phyloP scores from a whole-genome alignment of 2,329 filamentous ascomycete genomes.

The Stagonosporopsis cucurbitacearum region DNA sequence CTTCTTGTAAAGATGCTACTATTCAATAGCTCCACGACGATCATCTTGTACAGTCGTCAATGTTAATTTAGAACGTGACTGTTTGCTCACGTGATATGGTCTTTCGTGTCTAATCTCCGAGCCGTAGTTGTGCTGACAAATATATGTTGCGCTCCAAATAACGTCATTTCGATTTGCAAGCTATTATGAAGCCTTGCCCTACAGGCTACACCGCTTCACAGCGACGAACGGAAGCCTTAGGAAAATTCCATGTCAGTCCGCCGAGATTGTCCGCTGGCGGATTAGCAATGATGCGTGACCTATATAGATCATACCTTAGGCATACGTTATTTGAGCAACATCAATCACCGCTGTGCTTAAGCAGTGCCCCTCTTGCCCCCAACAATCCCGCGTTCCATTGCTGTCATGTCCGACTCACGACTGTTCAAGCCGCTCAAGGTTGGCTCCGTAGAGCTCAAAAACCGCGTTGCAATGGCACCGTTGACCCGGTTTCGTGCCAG shows the following conservation, averaged over 20 bases:
- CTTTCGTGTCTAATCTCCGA: background rate
- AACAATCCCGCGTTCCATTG: background rate
- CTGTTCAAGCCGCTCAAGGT: conserved; percentile 48
- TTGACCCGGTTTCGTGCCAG: conserved; percentile 51
- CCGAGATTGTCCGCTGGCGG: conserved; percentile 23
- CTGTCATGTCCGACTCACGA: conserved; percentile 35
- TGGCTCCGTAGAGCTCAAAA: conserved; percentile 42
- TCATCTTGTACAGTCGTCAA: background rate
- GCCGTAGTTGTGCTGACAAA: background rate
- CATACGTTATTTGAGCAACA: background rate
- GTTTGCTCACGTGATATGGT: background rate
- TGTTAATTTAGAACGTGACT: background rate
- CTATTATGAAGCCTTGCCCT: conserved; percentile 1
- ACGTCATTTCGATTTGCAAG: conserved; percentile 6
- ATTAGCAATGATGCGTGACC: conserved; percentile 18
- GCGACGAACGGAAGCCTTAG: conserved; percentile 7
- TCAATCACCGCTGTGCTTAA: background rate
- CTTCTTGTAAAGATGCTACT: conserved; percentile 12
- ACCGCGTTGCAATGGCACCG: conserved; percentile 47
- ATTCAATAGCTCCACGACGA: background rate
- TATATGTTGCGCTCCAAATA: background rate
- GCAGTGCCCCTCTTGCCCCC: background rate
- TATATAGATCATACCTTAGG: conserved; percentile 15
- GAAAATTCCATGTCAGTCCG: conserved; percentile 21
- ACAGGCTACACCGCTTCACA: conserved; percentile 9